Base-by-base conservation (phyloP, 2,329 filamentous ascomycete genomes). In the Colletotrichum lini region DNA sequence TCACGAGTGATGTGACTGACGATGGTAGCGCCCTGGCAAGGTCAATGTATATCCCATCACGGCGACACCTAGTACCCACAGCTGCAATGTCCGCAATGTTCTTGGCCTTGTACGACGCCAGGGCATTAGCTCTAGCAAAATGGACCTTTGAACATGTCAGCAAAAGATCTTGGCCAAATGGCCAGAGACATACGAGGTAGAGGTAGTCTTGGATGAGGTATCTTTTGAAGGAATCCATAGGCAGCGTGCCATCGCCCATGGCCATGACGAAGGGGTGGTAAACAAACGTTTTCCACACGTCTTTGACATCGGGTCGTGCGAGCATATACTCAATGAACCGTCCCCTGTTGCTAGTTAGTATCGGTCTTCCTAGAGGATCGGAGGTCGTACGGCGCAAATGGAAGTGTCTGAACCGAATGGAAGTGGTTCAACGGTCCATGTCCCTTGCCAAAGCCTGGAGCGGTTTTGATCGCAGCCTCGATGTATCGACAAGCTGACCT, bases 131-230 rank as follows among this genome's bases (percentile, higher is more conserved):
- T 75, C 96, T 88, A 2, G 95, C 91, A 81, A 98, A 98, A 77
- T 98, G 95, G 57, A 93, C 88, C 92, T 95, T 38, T 0, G 7
- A 13, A 6, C 9, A 47, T 1, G 40, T 73, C 12, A 73, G 60
- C 21, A 40, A 50, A 15, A n/a, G 1, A 15, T 30, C 2, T 10
- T 44, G 13, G 35, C 6, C 3, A 23, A 16, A 10, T 2, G 0
- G 10, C 21, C 15, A 0, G 13, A 21, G 18, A 78, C 86, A 52
- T 76, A 96, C 93, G 53, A 98, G 84, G 78, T 96, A 98, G 5
- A 98, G 86, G 77, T 98, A 98, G 77, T 98, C 96, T 77, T 98
- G 96, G 12, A 96, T 88, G 67, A 98, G 89, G 79, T 98, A 98
- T 49, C 92, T 88, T 80, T 95, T 96, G 85, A 98, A 98, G 0